phyloP scores from a whole-genome alignment of 2,329 filamentous ascomycete species.

The Fusarium xylarioides region DNA sequence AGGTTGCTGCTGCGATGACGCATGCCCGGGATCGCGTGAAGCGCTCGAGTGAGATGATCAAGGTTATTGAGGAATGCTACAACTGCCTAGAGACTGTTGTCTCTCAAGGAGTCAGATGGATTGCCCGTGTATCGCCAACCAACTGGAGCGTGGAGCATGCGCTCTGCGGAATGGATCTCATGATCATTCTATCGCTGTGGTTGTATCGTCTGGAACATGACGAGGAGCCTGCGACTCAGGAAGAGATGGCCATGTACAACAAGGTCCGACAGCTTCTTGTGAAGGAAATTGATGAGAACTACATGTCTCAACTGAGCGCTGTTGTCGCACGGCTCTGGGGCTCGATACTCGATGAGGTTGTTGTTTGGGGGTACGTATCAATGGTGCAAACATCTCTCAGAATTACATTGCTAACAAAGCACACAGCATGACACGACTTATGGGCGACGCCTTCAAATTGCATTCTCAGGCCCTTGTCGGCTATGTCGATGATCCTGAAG shows the following conservation, averaged over 20 bases:
- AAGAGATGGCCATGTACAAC: conserved; percentile 90
- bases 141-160: conserved; percentile 99
- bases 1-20: conserved; percentile 96
- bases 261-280: conserved; percentile 91
- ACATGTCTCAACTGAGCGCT: conserved; percentile 88
- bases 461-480: conserved; percentile 94
- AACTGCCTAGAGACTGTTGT: conserved; percentile 97
- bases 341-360: conserved; percentile 97
- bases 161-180: conserved; percentile 93
- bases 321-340: conserved; percentile 96
- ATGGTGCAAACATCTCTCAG: neutral
- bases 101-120: conserved; percentile 94
- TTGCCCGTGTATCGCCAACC: conserved; percentile 94
- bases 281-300: conserved; percentile 85
- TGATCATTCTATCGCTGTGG: conserved; percentile 98
- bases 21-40: conserved; percentile 92
- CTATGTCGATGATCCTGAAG: conserved; percentile 86
- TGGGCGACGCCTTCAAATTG: conserved; percentile 98
- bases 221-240: conserved; percentile 86
- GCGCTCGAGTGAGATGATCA: conserved; percentile 96
- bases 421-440: conserved; percentile 85
- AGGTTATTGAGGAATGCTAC: conserved; percentile 97
- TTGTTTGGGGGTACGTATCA: conserved; percentile 94
- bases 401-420: conserved; percentile 31
- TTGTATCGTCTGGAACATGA: conserved; percentile 99